A percentile compares a stretch with the other conserved stretches of the same genome.
phyloP scores from a whole-genome alignment of 169 alveolate species.

The Plasmodium vivax region DNA sequence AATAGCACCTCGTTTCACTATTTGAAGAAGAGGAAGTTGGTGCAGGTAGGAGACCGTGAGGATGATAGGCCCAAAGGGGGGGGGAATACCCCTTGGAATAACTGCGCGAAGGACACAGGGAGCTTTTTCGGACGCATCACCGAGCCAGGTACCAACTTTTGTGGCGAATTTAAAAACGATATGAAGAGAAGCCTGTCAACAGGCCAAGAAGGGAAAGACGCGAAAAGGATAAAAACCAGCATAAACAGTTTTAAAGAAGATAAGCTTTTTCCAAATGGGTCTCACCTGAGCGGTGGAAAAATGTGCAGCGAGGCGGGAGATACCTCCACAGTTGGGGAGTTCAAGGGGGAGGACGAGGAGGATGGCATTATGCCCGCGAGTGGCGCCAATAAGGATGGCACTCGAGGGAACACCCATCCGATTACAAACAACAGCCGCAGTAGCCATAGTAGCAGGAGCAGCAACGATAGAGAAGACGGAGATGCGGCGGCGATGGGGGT shows the following conservation, averaged over 20 bases:
- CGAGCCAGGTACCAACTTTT: background rate
- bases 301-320: background rate
- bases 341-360: background rate
- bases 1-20: conserved; percentile 42
- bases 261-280: background rate
- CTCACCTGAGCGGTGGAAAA: background rate
- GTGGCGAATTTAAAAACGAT: background rate
- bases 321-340: background rate
- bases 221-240: background rate
- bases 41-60: background rate
- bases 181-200: conserved; percentile 2
- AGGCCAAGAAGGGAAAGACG: background rate
- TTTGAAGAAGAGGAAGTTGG: conserved; percentile 21
- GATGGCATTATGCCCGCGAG: background rate
- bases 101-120: background rate
- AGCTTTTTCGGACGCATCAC: background rate
- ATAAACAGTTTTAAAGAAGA: background rate
- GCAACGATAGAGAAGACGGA: background rate
- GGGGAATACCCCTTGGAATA: background rate
- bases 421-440: background rate
- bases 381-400: background rate
- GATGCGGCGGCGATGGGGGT: background rate
- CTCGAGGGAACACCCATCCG: no score
- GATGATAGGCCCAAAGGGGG: background rate
- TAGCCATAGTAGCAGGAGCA: background rate